Evolutionary conservation across 2,329 filamentous ascomycete genomes (phyloP).

Genomic region (Diaporthe citri): DNA sequence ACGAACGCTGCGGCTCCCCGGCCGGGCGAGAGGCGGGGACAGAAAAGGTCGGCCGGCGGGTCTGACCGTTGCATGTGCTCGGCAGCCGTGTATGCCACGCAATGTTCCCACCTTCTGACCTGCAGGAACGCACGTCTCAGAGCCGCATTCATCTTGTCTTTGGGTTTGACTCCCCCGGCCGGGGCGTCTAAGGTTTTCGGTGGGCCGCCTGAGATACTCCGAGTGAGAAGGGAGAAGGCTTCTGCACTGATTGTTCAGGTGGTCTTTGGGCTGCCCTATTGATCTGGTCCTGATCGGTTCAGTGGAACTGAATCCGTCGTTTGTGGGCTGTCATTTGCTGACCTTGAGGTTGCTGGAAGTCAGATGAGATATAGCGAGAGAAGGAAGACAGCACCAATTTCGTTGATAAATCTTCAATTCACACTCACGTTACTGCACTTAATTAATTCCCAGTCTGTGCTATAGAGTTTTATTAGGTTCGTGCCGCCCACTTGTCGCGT

Average conservation of each 20-base stretch:
- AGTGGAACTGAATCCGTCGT: no score
- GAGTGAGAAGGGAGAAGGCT: neutral
- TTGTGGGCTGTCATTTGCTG: neutral
- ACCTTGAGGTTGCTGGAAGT: neutral
- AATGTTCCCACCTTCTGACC: neutral
- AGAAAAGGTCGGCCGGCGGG: neutral
- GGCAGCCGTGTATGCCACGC: neutral
- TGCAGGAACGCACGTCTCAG: conserved; percentile 17
- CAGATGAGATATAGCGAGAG: neutral
- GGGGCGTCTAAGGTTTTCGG: neutral
- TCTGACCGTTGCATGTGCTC: neutral
- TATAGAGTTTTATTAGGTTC: neutral
- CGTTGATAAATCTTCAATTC: neutral
- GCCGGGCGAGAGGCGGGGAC: neutral
- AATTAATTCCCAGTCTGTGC: no score
- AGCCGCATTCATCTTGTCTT: conserved; percentile 11
- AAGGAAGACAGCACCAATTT: neutral
- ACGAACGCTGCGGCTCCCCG: neutral
- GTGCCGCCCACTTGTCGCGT: neutral
- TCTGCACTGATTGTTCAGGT: neutral
- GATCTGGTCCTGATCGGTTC: neutral
- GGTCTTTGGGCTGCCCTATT: neutral
- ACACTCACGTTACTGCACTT: neutral
- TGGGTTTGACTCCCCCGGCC: neutral
- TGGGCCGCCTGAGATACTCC: neutral